Evolutionary conservation across 441 rosid genomes (phyloP), one percentile per base, ranked within the genome.

Genomic region (Populus hybrid): DNA sequence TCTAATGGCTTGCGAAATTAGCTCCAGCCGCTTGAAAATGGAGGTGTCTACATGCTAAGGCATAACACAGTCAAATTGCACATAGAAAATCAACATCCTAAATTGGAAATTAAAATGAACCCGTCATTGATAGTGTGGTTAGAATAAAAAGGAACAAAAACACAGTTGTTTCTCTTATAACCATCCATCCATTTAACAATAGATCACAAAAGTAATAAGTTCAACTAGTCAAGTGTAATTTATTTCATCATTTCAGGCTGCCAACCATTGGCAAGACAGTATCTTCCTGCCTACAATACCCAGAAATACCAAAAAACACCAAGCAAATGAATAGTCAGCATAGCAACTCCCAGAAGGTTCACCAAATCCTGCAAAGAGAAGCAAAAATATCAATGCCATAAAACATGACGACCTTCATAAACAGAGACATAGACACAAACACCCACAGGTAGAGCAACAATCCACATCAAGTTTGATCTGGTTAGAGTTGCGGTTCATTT

Each of bases 341-440:
- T 75, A 77, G 74, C 79, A 71, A 53, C 36, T 35, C 78, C 50
- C 56, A 29, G 9, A 35, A 73, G 45, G 63, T 56, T 56, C 79
- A 21, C 69, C 77, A 35, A 61, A 21, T 38, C 85, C 87, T 84
- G 85, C 74, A 77, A 69, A 72, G 20, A 64, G 9, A 69, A 10
- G n/a, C 24, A 77, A 53, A 3, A 14, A 9, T n/a, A 31, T 79
- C 74, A 79, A 75, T 45, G 9, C 35, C 63, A 38, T 31, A 16
- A 36, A n/a, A 71, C 64, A 21, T 63, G 33, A 9, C 40, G 10
- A 16, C 33, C 24, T 64, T 40, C 28, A 67, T 29, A 63, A 21
- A 28, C 24, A 7, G 65, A 18, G 33, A 42, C 61, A 28, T 11
- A 7, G 7, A 26, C 10, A 4, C 18, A 2, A 1, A 9, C 7